A percentile compares a stretch with the other conserved stretches of the same genome.
Evolutionary conservation across 495 filamentous ascomycete genomes (phyloP).

Genomic region (Neurospora sp.): DNA sequence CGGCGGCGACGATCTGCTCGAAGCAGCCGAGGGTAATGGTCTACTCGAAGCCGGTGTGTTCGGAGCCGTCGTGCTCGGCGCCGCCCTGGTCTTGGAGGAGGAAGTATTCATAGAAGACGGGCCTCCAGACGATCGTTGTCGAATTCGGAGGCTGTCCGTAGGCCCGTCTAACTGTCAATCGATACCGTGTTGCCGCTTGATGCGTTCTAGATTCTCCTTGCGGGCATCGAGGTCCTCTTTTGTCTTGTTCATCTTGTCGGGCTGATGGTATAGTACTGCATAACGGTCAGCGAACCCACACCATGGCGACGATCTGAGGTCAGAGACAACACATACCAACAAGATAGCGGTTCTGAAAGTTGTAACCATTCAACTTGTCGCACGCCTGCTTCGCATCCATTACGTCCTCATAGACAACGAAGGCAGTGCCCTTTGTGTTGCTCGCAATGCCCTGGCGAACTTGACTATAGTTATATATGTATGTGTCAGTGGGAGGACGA

Average conservation of each 20-base stretch:
- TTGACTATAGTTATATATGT: slow-evolving; percentile 49
- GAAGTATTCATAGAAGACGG: slow-evolving; percentile 37
- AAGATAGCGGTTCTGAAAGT: slow-evolving; percentile 98
- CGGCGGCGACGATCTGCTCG: slow-evolving; percentile 13
- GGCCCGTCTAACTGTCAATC: slow-evolving; percentile 73
- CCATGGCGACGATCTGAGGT: neutral
- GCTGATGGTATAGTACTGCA: slow-evolving; percentile 92
- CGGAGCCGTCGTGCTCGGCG: slow-evolving; percentile 15
- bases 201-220: slow-evolving; percentile 92
- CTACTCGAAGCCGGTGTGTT: slow-evolving; percentile 10
- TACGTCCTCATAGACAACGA: slow-evolving; percentile 98
- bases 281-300: slow-evolving; percentile 8
- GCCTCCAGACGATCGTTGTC: slow-evolving; percentile 38
- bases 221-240: slow-evolving; percentile 91
- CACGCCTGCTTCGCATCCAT: slow-evolving; percentile 98
- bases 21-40: slow-evolving; percentile 14
- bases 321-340: slow-evolving; percentile 59
- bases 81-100: slow-evolving; percentile 24
- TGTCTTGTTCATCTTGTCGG: slow-evolving; percentile 89
- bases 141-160: slow-evolving; percentile 40
- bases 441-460: slow-evolving; percentile 95
- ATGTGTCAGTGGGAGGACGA: slow-evolving; percentile 19
- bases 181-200: slow-evolving; percentile 96
- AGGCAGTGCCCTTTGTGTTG: slow-evolving; percentile 96
- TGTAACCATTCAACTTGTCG: slow-evolving; percentile 99